phyloP scores from a whole-genome alignment of 225 moss, liverwort and hornwort genomes.

The Antitrichia curtipendula region DNA sequence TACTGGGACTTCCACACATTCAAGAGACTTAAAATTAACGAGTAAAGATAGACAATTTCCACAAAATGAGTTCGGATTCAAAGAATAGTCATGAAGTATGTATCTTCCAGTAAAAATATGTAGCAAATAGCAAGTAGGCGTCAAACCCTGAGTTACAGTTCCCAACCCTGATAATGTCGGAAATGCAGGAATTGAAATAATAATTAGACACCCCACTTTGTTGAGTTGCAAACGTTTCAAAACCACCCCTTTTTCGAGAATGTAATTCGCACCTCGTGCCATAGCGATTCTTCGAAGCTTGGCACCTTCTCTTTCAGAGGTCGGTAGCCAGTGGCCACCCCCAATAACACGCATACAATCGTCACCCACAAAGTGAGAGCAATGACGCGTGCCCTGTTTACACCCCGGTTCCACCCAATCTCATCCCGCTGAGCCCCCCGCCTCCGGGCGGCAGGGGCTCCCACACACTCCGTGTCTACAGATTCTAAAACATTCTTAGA shows the following conservation, averaged over 20 bases:
- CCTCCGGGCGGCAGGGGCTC: constrained; percentile 12
- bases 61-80: background rate
- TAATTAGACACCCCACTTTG: background rate
- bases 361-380: constrained; percentile 28
- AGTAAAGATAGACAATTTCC: background rate
- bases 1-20: background rate
- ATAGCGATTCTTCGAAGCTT: constrained; percentile 23
- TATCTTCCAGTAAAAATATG: background rate
- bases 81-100: background rate
- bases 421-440: constrained; percentile 17
- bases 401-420: background rate
- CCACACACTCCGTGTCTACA: constrained; percentile 20
- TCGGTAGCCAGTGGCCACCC: constrained; percentile 27
- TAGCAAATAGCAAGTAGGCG: background rate
- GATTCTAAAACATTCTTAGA: constrained; percentile 25
- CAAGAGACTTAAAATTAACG: background rate
- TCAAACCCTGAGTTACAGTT: background rate
- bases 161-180: background rate
- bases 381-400: constrained; percentile 6
- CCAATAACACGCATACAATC: constrained; percentile 12
- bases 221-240: background rate
- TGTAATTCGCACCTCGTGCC: constrained; percentile 21
- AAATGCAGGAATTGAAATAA: background rate
- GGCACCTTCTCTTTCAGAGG: constrained; percentile 41
- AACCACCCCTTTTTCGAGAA: background rate